phyloP scores from a whole-genome alignment of 2,329 filamentous ascomycete genomes.

The Erysiphe pulchra region DNA sequence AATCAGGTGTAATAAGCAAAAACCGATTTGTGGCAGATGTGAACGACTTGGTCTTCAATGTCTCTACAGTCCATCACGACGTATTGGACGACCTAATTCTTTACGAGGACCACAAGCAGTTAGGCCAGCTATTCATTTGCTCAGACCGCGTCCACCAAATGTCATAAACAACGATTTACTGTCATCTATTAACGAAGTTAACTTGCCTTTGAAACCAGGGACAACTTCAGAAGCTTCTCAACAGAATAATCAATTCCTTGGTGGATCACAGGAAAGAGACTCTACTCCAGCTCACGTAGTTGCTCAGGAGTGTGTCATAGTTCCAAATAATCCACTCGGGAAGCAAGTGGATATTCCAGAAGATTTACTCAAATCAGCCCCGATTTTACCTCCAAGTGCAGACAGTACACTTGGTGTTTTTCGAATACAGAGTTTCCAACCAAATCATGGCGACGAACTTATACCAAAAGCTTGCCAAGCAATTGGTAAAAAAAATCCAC shows the following conservation, averaged over 20 bases:
- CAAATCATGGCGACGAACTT: no score
- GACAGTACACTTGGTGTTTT: neutral
- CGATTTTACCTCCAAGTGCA: neutral
- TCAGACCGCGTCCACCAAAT: no score
- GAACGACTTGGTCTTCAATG: constrained; percentile 1
- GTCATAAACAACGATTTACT: no score
- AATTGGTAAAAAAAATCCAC: no score
- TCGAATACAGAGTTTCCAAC: neutral
- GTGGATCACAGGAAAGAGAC: neutral
- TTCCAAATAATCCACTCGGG: no score
- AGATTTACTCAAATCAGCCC: neutral
- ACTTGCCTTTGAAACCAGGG: no score
- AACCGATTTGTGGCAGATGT: constrained; percentile 1
- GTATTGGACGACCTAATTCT: constrained; percentile 1
- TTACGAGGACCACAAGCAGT: no score
- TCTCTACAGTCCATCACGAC: constrained; percentile 1
- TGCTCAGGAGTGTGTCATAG: neutral
- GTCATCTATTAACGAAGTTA: no score
- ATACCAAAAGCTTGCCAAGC: no score
- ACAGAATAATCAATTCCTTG: neutral
- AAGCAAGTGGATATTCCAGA: neutral
- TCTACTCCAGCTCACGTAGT: neutral
- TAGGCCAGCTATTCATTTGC: no score
- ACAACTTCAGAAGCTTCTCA: no score
- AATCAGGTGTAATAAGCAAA: constrained; percentile 2